Percentiles rank a stretch among this genome's conserved stretches.
phyloP scores from a whole-genome alignment of 164 flowering plant species.

The Vitis rotundifolia region DNA sequence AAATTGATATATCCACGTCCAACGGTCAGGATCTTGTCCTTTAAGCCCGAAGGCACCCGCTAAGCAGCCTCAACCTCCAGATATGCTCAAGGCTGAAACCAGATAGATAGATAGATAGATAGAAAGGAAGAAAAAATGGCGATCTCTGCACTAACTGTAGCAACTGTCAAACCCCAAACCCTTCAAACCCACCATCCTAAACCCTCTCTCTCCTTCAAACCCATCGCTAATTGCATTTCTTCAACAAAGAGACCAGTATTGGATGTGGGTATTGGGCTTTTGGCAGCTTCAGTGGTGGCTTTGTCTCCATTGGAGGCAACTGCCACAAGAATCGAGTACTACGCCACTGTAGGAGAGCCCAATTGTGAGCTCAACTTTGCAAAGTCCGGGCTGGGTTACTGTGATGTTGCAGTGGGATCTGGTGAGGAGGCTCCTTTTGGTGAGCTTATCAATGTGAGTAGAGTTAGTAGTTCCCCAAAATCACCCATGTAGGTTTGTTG shows the following conservation, averaged over 20 bases:
- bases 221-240: constrained; percentile 11
- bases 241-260: constrained; percentile 28
- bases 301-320: constrained; percentile 62
- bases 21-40: too few species aligned
- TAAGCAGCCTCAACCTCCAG: too few species aligned
- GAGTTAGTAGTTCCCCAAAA: too few species aligned
- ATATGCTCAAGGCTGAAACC: too few species aligned
- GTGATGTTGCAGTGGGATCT: constrained; percentile 65
- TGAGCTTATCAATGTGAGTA: constrained; percentile 80
- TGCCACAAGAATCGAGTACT: constrained; percentile 86
- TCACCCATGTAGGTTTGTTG: too few species aligned
- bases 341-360: constrained; percentile 79
- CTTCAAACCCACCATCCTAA: constrained; percentile 19
- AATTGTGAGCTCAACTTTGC: constrained; percentile 65
- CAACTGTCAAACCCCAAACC: constrained; percentile 26
- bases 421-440: constrained; percentile 63
- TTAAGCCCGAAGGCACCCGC: too few species aligned
- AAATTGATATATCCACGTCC: background rate
- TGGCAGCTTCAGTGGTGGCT: constrained; percentile 58
- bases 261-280: constrained; percentile 52
- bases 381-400: constrained; percentile 79
- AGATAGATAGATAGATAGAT: background rate
- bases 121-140: constrained; percentile 33
- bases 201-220: constrained; percentile 15
- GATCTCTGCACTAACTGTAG: constrained; percentile 28